Conservation (phyloP, 169 alveolate genomes). For the Plasmodium knowlesi region DNA sequence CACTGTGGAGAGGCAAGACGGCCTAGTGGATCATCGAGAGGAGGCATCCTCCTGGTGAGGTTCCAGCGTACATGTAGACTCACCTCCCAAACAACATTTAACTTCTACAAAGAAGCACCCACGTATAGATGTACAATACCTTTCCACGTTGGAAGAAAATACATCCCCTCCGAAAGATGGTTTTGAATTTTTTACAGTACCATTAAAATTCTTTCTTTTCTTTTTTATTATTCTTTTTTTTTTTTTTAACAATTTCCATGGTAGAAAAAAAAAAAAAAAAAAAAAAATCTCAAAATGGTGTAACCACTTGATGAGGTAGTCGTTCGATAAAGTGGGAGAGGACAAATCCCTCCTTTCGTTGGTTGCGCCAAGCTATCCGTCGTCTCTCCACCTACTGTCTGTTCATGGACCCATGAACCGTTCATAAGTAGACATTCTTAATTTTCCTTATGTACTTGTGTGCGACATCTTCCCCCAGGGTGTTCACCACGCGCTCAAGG, state of each 20-base stretch:
- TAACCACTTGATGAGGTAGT: not conserved
- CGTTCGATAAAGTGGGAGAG: not conserved
- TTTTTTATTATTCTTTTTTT: not conserved
- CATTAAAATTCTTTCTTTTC: not conserved
- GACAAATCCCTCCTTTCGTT: not conserved
- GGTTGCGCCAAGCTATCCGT: not conserved
- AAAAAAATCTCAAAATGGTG: not conserved
- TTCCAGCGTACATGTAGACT: not conserved
- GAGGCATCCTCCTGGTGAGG: not conserved
- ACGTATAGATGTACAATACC: not conserved
- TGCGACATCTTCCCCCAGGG: constrained; percentile 89
- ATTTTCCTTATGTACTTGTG: constrained; percentile 87
- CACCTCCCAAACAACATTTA: not conserved
- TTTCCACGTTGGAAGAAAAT: not conserved
- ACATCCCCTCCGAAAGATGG: not conserved
- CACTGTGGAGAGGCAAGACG: not conserved
- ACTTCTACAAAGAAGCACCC: not conserved
- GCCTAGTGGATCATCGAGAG: not conserved
- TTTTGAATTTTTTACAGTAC: not conserved
- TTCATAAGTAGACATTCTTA: constrained; percentile 62
- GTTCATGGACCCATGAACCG: not conserved
- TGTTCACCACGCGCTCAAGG: constrained; percentile 87
- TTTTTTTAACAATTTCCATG: not conserved
- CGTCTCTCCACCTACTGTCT: not conserved
- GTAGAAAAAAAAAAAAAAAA: not conserved